A percentile compares a stretch with the other conserved stretches of the same genome.
phyloP scores from a whole-genome alignment of 176 grass and related monocot species.

The Juncus inflexus region DNA sequence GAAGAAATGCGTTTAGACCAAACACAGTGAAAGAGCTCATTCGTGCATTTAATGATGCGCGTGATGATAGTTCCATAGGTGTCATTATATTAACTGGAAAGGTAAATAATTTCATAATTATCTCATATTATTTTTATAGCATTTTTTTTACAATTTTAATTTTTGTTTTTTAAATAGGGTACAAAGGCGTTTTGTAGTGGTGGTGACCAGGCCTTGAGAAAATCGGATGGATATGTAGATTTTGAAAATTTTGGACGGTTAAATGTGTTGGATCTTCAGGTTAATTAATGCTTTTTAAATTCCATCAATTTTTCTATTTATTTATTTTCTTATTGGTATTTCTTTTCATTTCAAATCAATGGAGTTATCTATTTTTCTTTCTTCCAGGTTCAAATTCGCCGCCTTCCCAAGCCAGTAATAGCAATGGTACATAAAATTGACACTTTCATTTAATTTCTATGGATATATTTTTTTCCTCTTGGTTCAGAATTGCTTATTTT shows the following conservation, averaged over 20 bases:
- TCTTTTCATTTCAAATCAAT: not conserved
- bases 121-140: not conserved
- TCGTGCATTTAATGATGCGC: slow-evolving; percentile 78
- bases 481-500: too few relatives aligned
- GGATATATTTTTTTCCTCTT: not conserved
- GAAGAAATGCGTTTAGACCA: slow-evolving; percentile 91
- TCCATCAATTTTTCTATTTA: not conserved
- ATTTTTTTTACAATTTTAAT: slow-evolving; percentile 4
- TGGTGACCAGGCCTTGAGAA: slow-evolving; percentile 79
- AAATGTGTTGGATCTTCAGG: slow-evolving; percentile 96
- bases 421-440: slow-evolving; percentile 47
- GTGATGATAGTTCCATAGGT: slow-evolving; percentile 73
- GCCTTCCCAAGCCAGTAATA: slow-evolving; percentile 88
- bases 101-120: slow-evolving; percentile 27
- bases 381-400: slow-evolving; percentile 77
- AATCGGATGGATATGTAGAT: slow-evolving; percentile 81
- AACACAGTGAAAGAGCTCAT: slow-evolving; percentile 88
- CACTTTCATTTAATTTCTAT: not conserved
- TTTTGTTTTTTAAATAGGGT: slow-evolving; percentile 35
- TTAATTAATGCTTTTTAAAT: slow-evolving; percentile 17
- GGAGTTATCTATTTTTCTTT: not conserved
- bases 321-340: not conserved
- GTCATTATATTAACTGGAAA: slow-evolving; percentile 79
- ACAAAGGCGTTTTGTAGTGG: slow-evolving; percentile 82
- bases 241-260: slow-evolving; percentile 88